Percentiles rank a stretch among this genome's conserved stretches.
Conservation (phyloP, 331 rosid genomes). For the Quercus tomentella region DNA sequence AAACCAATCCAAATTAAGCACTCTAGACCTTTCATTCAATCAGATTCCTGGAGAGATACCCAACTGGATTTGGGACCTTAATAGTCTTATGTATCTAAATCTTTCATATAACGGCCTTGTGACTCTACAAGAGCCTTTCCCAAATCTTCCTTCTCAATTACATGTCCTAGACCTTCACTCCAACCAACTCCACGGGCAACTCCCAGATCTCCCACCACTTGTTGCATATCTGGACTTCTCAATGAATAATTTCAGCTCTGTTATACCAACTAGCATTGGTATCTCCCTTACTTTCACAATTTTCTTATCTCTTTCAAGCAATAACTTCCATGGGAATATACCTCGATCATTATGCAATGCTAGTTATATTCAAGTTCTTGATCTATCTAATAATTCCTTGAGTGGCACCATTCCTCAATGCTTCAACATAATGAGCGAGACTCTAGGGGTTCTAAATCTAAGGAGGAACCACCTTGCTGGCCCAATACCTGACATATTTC, state of each 20-base stretch:
- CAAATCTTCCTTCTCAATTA: not conserved
- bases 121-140: slow-evolving; percentile 24
- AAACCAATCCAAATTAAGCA: too few species aligned
- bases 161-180: slow-evolving; percentile 4
- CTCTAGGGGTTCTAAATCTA: not conserved
- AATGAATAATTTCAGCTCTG: slow-evolving; percentile 7
- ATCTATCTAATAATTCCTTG: not conserved
- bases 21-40: not conserved
- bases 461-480: not conserved
- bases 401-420: slow-evolving; percentile 17
- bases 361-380: not conserved
- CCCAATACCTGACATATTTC: not conserved
- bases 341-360: slow-evolving; percentile 9
- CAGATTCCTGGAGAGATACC: not conserved
- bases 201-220: too few species aligned
- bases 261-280: not conserved
- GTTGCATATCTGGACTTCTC: too few species aligned
- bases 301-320: slow-evolving; percentile 15
- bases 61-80: not conserved
- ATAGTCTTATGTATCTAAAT: slow-evolving; percentile 21
- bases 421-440: not conserved
- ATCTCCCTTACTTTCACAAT: not conserved
- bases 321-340: slow-evolving; percentile 1
- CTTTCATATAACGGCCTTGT: slow-evolving; percentile 38
- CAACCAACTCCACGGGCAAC: not conserved